Conservation (phyloP, 2,329 filamentous ascomycete species). For the Capronia epimyces region DNA sequence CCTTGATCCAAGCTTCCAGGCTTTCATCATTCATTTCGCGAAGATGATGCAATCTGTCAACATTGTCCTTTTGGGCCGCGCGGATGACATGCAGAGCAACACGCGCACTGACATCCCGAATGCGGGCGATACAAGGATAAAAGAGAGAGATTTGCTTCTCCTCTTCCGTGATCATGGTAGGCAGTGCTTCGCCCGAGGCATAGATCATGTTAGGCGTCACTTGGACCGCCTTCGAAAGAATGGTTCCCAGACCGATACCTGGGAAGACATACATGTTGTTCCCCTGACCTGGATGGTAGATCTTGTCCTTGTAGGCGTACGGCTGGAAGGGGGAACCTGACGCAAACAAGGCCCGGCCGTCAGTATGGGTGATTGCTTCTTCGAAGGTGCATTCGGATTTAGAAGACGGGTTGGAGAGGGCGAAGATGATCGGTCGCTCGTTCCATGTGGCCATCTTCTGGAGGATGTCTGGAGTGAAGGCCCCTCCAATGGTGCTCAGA, state of each 20-base stretch:
- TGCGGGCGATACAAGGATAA: constrained; percentile 85
- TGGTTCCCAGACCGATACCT: constrained; percentile 86
- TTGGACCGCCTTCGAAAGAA: constrained; percentile 78
- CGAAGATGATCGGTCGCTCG: constrained; percentile 85
- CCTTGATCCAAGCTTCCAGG: constrained; percentile 45
- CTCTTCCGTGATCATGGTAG: constrained; percentile 69
- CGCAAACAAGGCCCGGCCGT: constrained; percentile 87
- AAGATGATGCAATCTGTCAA: constrained; percentile 49
- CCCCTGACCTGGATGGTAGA: constrained; percentile 74
- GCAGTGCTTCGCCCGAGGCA: constrained; percentile 76
- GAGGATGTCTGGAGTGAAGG: constrained; percentile 85
- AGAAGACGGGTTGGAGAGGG: constrained; percentile 88
- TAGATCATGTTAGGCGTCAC: constrained; percentile 97
- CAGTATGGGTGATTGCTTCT: constrained; percentile 83
- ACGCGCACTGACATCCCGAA: constrained; percentile 79
- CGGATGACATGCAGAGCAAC: constrained; percentile 93
- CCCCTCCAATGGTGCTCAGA: constrained; percentile 86
- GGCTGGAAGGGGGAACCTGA: constrained; percentile 87
- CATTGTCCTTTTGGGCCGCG: constrained; percentile 74
- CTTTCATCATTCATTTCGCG: constrained; percentile 41
- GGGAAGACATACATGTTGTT: constrained; percentile 90
- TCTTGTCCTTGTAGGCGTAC: constrained; percentile 61
- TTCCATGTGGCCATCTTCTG: constrained; percentile 59
- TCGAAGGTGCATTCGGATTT: constrained; percentile 98
- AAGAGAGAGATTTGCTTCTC: constrained; percentile 79